Conservation (phyloP, 805 yeast species). For the Lachancea fermentati region DNA sequence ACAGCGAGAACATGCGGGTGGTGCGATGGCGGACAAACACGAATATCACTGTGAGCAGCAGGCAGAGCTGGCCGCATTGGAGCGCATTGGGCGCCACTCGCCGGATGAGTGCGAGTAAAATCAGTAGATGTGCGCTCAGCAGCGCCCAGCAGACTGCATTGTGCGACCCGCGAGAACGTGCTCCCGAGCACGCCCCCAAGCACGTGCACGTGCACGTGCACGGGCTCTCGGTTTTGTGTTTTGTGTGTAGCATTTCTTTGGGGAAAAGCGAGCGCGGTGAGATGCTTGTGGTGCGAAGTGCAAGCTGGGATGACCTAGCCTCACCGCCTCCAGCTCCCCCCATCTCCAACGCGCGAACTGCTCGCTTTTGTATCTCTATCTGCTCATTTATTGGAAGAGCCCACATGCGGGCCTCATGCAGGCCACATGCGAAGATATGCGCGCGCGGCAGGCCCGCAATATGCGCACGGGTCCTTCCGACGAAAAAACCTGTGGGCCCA, state of each 20-base stretch:
- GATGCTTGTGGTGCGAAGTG: no score
- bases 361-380: background rate
- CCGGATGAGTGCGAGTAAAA: slow-evolving; percentile 3
- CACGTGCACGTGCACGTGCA: no score
- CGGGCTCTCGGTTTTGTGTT: no score
- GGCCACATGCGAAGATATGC: no score
- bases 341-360: background rate
- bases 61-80: slow-evolving; percentile 2
- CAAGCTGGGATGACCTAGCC: no score
- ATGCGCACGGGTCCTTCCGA: no score
- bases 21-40: slow-evolving; percentile 7
- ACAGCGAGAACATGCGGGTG: slow-evolving; percentile 7
- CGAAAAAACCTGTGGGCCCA: no score
- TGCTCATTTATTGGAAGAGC: background rate
- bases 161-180: background rate
- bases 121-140: slow-evolving; percentile 1
- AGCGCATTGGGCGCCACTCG: background rate
- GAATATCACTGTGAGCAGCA: slow-evolving; percentile 6
- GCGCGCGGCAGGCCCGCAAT: no score
- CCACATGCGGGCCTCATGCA: background rate
- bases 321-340: no score
- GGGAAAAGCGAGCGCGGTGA: no score
- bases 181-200: no score
- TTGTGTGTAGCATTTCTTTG: no score
- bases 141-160: background rate